Evolutionary conservation across 768 basidiomycete genomes (phyloP), one percentile per base, ranked within the genome.

Genomic region (Neoboletus brunneissimus): DNA sequence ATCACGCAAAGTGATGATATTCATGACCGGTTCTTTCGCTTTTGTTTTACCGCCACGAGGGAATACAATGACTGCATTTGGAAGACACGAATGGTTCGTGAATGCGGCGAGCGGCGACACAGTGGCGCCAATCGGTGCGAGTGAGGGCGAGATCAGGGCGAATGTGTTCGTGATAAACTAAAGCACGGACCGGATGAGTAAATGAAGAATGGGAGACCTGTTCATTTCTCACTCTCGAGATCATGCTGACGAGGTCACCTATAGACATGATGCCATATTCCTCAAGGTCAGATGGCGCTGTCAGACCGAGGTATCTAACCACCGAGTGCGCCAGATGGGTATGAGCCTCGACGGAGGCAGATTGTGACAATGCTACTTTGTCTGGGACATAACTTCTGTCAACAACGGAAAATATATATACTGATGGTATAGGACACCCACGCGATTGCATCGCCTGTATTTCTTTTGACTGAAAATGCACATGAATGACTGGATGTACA

Each of bases 81-180:
- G 91, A 22, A 83, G 79, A 66, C 94, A 95, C 0, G 89, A 89
- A 66, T 98, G 94, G 66, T 97, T 97, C 54, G 89, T 81, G 12
- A 97, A 76, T 0, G 94, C 94, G 5, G 87, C 74, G 0, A 81
- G 64, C 0, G 95, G 94, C 0, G 91, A 89, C 15, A 95, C 80
- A n/a, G 88, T 84, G 2, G 87, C 86, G 7, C 96, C 96, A 35
- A 98, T 77, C 0, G 94, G 88, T 2, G 83, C 81, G 16, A 98
- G 76, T 5, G 89, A 80, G 0, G 89, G 85, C 0, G 87, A 82
- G 1, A 93, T 87, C 11, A 97, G 74, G 0, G 94, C 88, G 66
- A 98, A 90, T 0, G 96, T 88, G 68, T 99, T 99, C 8, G 91
- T 90, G 11, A 85, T 83, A 68, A 98, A 94, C 94, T 98, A 51